These are phyloP conservation scores for Aspergillus campestris DNA, from an alignment of 495 filamentous ascomycete genomes.

Conservation along the genomic window DNA sequence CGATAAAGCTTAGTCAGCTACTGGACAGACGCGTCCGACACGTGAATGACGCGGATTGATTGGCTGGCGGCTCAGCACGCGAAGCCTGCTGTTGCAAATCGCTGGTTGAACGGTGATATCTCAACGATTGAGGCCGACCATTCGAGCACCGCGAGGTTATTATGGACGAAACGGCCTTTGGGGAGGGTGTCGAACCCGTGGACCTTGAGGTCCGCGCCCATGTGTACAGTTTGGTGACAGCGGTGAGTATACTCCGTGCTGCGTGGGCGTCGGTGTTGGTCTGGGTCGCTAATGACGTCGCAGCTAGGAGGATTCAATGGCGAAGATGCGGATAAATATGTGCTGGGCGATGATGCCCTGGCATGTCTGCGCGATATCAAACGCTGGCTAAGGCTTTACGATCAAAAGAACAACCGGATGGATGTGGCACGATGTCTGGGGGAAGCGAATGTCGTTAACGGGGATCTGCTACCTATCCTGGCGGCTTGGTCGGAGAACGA, in stretches of 20 bases:
- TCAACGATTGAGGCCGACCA: background rate
- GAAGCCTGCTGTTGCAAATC: background rate
- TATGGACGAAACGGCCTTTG: constrained; percentile 35
- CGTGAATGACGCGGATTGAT: constrained; percentile 27
- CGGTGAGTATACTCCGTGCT: constrained; percentile 49
- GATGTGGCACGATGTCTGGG: constrained; percentile 91
- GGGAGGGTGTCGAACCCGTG: constrained; percentile 44
- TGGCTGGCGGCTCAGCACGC: background rate
- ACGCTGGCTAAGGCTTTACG: constrained; percentile 89
- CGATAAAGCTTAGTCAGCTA: constrained; percentile 4
- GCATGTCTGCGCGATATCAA: constrained; percentile 88
- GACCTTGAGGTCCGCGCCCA: constrained; percentile 87
- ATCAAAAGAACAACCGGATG: constrained; percentile 87
- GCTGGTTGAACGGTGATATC: background rate
- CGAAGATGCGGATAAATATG: constrained; percentile 73
- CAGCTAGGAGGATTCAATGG: constrained; percentile 83
- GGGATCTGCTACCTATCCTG: constrained; percentile 85
- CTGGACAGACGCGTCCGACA: constrained; percentile 19
- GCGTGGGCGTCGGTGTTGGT: background rate
- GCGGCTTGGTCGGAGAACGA: constrained; percentile 61
- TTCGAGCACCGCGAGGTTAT: constrained; percentile 9
- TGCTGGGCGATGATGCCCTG: constrained; percentile 86
- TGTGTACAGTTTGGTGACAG: constrained; percentile 84
- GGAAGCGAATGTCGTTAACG: constrained; percentile 84
- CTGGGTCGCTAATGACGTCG: constrained; percentile 14